Percentiles rank a stretch among this genome's conserved stretches.
Evolutionary conservation across 2,329 filamentous ascomycete species (phyloP).

Genomic region (Neurospora sp.): DNA sequence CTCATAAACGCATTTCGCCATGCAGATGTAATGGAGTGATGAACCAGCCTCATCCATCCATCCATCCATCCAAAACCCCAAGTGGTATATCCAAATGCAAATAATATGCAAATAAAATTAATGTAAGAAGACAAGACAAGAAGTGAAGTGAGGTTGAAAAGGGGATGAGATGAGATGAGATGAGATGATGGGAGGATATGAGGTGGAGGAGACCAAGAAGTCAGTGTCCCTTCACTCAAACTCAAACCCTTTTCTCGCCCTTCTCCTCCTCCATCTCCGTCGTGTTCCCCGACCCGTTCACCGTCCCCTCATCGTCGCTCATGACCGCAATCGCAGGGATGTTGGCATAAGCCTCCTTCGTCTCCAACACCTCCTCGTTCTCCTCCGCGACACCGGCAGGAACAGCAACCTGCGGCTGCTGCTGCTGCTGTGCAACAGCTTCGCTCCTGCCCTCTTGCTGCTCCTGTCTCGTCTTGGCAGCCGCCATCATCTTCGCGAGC

Average conservation of each 20-base stretch:
- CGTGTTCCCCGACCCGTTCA: slow-evolving; percentile 2
- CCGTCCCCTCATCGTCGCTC: slow-evolving; percentile 14
- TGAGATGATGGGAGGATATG: not conserved
- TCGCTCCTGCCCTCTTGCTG: not conserved
- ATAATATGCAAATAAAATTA: not conserved
- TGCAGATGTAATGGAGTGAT: not conserved
- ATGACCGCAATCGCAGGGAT: not conserved
- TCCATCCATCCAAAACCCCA: not conserved
- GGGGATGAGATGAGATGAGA: not conserved
- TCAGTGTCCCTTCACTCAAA: not conserved
- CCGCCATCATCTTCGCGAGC: slow-evolving; percentile 32
- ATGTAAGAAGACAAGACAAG: not conserved
- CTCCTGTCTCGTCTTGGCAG: not conserved
- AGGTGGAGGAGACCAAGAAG: not conserved
- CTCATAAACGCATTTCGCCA: not conserved
- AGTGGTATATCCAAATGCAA: not conserved
- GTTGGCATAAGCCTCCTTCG: not conserved
- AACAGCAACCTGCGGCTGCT: not conserved
- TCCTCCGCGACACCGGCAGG: not conserved
- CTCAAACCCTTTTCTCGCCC: not conserved
- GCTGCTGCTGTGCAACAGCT: not conserved
- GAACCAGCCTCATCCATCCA: not conserved
- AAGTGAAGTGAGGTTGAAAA: not conserved
- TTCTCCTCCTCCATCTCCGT: slow-evolving; percentile 2
- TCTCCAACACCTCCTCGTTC: slow-evolving; percentile 1